These are phyloP conservation scores for Coelomomyces lativittatus DNA, from an alignment of 371 early-diverging fungal species.

Conservation along the genomic window DNA sequence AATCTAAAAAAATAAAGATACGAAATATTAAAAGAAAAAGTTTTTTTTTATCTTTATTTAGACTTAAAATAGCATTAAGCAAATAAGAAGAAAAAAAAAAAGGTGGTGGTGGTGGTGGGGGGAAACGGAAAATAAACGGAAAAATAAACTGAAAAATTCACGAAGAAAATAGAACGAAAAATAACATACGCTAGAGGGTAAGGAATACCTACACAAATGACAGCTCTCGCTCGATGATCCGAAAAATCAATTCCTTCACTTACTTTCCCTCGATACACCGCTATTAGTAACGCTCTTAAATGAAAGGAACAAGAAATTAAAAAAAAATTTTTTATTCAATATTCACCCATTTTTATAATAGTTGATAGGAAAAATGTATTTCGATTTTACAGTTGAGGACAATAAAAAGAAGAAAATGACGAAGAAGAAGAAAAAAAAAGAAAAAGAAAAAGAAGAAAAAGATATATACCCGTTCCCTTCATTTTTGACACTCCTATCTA, in stretches of 20 bases:
- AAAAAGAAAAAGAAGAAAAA: no score
- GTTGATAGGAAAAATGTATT: neutral
- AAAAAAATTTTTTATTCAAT: conserved; percentile 6
- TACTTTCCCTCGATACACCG: conserved; percentile 71
- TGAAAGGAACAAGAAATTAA: neutral
- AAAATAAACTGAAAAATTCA: no score
- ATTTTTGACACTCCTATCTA: conserved; percentile 10
- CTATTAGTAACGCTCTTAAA: no score
- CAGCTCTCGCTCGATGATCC: conserved; percentile 69
- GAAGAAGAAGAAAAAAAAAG: no score
- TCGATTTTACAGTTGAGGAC: no score
- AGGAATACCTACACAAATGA: conserved; percentile 80
- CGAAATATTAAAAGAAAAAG: conserved; percentile 32
- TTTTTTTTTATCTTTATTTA: conserved; percentile 21
- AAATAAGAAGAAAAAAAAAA: no score
- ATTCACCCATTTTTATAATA: conserved; percentile 8
- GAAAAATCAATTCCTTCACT: conserved; percentile 90
- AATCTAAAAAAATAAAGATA: no score
- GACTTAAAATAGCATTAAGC: no score
- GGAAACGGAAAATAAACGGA: no score
- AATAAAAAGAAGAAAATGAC: no score
- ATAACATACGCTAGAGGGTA: conserved; percentile 24
- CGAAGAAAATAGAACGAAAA: neutral
- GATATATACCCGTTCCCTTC: no score
- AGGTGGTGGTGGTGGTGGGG: no score